phyloP scores from a whole-genome alignment of 2,329 filamentous ascomycete species.

The Alternaria arbusti region DNA sequence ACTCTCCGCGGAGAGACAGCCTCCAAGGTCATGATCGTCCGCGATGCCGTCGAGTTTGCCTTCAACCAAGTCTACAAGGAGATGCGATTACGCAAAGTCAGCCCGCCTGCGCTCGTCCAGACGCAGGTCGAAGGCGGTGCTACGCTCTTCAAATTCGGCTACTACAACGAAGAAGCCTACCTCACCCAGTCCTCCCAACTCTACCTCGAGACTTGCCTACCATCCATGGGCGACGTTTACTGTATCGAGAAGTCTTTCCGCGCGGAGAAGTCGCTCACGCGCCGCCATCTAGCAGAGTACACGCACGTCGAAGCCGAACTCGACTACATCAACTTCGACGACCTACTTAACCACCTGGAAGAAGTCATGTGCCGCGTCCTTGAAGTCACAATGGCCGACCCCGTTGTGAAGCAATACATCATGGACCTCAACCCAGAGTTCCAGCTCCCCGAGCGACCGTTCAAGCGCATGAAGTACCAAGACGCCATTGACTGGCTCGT shows the following conservation, averaged over 20 bases:
- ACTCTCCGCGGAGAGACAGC: constrained; percentile 83
- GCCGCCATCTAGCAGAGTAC: constrained; percentile 94
- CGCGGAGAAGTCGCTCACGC: constrained; percentile 92
- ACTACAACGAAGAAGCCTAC: constrained; percentile 90
- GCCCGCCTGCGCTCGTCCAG: constrained; percentile 88
- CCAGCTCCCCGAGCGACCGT: constrained; percentile 79
- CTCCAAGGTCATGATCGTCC: constrained; percentile 86
- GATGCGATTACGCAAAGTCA: constrained; percentile 79
- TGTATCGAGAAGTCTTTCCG: constrained; percentile 99
- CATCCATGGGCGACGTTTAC: constrained; percentile 91
- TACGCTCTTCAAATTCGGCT: constrained; percentile 87
- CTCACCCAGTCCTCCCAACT: constrained; percentile 97
- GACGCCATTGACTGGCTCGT: constrained; percentile 95
- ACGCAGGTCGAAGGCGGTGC: constrained; percentile 93
- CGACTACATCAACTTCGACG: constrained; percentile 92
- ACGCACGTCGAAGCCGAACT: constrained; percentile 96
- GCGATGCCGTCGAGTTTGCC: constrained; percentile 78
- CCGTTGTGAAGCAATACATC: constrained; percentile 73
- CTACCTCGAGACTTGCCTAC: constrained; percentile 93
- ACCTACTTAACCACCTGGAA: constrained; percentile 87
- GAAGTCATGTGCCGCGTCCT: constrained; percentile 86
- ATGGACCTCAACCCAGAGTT: constrained; percentile 92
- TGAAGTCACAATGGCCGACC: constrained; percentile 75
- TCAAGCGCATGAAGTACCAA: constrained; percentile 91
- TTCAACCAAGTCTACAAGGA: constrained; percentile 83